A percentile compares a stretch with the other conserved stretches of the same genome.
phyloP scores from a whole-genome alignment of 1,284 basidiomycete genomes.

The Tilletia indica region DNA sequence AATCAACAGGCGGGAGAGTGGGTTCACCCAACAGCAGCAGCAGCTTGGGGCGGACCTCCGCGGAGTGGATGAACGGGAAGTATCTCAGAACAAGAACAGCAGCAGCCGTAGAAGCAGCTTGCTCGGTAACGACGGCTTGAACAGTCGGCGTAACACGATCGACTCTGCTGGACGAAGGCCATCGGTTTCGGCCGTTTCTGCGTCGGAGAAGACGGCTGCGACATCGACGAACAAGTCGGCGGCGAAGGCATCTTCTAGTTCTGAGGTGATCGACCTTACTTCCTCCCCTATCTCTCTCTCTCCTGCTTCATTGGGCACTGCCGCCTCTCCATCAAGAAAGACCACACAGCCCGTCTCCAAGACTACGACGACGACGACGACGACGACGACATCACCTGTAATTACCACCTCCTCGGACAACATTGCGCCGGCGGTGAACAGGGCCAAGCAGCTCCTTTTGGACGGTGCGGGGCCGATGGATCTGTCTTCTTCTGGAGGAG shows the following conservation, averaged over 20 bases:
- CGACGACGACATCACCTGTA: background rate
- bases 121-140: too few species aligned
- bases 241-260: too few species aligned
- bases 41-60: background rate
- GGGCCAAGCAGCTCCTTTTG: conserved; percentile 12
- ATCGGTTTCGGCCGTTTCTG: background rate
- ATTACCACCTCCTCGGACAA: background rate
- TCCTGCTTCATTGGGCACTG: background rate
- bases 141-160: background rate
- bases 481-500: background rate
- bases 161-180: background rate
- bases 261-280: too few species aligned
- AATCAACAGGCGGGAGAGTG: background rate
- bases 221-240: background rate
- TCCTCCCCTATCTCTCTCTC: background rate
- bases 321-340: background rate
- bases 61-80: too few species aligned
- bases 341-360: too few species aligned
- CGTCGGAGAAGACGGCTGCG: background rate
- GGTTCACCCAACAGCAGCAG: too few species aligned
- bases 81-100: too few species aligned
- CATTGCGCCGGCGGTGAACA: background rate
- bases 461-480: conserved; percentile 11
- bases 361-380: background rate
- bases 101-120: too few species aligned